Evolutionary conservation across 1,284 basidiomycete species (phyloP), one percentile per base, ranked within the genome.

Genomic region (Athelia sp.): DNA sequence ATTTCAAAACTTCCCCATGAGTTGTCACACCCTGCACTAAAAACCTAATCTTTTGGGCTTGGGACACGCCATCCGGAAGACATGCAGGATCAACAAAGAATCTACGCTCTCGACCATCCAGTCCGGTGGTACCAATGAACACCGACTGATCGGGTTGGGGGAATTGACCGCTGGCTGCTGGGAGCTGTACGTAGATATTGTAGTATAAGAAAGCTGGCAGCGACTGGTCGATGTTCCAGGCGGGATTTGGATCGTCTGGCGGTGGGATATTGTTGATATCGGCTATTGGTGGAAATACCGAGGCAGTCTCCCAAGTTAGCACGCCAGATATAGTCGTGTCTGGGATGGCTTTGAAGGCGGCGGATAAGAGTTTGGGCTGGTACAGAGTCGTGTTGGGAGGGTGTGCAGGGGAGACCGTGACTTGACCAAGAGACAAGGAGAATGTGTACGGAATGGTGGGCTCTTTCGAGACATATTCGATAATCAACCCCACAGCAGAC

Each of bases 121-220:
- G 64, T 2, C 83, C 84, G 0, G 79, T 84, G 9, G 85, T 87
- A 0, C 86, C 85, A 18, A 88, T 65, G 70, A 84, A 88, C 15
- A 65, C 58, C 10, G 75, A 76, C 2, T 64, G 53, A 14, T 72
- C 66, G 0, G 73, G 71, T 2, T 56, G 61, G 4, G 59, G 60
- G 2, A 58, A 63, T 11, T 61, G 58, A 8, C 52, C 55, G 0
- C 49, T 36, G 42, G 62, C 58, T n/a, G n/a, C n/a, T n/a, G n/a
- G n/a, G n/a, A n/a, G n/a, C n/a, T 71, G 61, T 0, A 65, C 75
- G 55, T 85, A 88, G 34, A 88, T 59, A 54, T 87, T 86, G 64
- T 79, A 85, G 58, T 85, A 87, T 11, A 74, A 47, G 53, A 82
- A 81, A 0, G 59, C 55, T 1, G 79, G 78, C 57, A 78, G 74